Conservation (phyloP, 139 green algal species). For the Auxenochlorella pyrenoidosa region DNA sequence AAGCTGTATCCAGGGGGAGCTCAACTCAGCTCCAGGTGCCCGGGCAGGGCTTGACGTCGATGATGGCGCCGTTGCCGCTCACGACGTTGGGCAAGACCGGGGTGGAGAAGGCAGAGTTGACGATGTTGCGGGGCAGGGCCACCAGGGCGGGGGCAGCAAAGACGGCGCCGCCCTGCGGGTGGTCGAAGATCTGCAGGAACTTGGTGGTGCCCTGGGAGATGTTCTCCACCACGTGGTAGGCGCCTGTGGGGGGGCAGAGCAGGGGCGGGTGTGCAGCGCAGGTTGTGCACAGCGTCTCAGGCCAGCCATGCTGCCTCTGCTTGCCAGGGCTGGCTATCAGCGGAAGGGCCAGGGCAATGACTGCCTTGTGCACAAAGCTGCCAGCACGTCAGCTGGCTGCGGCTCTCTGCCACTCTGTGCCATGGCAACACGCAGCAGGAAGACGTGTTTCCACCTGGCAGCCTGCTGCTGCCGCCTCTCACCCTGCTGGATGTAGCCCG, state of each 20-base stretch:
- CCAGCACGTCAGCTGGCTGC: no score
- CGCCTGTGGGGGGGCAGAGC: background rate
- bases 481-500: conserved; percentile 21
- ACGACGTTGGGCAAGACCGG: background rate
- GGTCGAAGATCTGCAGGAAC: conserved; percentile 17
- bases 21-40: no score
- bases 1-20: no score
- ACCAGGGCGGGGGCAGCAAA: conserved; percentile 8
- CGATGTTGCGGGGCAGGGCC: background rate
- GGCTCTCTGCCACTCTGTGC: no score
- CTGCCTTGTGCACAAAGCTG: no score
- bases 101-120: background rate
- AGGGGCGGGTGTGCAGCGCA: background rate
- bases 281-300: no score
- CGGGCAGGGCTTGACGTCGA: background rate
- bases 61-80: background rate
- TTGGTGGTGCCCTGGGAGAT: background rate
- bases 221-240: conserved; percentile 12
- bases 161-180: conserved; percentile 8
- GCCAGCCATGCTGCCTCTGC: no score
- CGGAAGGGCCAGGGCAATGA: no score
- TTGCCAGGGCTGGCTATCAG: no score
- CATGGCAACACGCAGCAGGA: no score
- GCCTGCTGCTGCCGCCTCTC: background rate
- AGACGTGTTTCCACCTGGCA: no score